Evolutionary conservation across 495 filamentous ascomycete genomes (phyloP).

Genomic region (Penicillium desertorum): DNA sequence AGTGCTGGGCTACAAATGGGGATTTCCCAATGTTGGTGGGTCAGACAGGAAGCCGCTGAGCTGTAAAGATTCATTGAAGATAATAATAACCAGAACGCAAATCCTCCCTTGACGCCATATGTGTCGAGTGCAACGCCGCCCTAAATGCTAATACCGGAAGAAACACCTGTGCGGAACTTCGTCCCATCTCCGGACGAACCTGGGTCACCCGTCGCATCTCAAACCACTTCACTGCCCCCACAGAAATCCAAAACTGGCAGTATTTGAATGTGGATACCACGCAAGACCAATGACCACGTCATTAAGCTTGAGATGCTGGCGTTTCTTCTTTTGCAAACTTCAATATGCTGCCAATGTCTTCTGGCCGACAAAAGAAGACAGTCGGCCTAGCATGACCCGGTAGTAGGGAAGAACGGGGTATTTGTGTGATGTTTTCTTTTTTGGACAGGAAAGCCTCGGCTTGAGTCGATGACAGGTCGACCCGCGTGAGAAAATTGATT

Average conservation of each 20-base stretch:
- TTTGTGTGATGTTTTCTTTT: neutral
- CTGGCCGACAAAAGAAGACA: neutral
- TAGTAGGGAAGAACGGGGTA: neutral
- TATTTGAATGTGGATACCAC: neutral
- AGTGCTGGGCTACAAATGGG: neutral
- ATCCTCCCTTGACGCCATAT: constrained; percentile 20
- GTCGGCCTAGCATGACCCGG: neutral
- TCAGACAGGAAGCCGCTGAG: neutral
- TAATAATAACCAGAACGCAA: constrained; percentile 8
- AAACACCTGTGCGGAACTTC: constrained; percentile 2
- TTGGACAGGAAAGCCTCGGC: neutral
- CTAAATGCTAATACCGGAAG: constrained; percentile 17
- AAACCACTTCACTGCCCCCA: neutral
- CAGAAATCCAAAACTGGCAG: neutral
- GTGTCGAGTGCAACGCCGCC: constrained; percentile 18
- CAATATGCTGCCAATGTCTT: neutral
- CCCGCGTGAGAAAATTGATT: neutral
- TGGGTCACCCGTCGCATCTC: neutral
- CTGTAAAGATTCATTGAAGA: constrained; percentile 6
- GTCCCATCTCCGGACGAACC: neutral
- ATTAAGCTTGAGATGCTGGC: neutral
- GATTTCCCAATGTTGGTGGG: neutral
- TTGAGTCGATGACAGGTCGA: constrained; percentile 5
- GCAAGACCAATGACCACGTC: neutral
- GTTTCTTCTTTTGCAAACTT: neutral